These are phyloP conservation scores for Lactarius hengduanensis DNA, from an alignment of 768 basidiomycete species.

Conservation along the genomic window DNA sequence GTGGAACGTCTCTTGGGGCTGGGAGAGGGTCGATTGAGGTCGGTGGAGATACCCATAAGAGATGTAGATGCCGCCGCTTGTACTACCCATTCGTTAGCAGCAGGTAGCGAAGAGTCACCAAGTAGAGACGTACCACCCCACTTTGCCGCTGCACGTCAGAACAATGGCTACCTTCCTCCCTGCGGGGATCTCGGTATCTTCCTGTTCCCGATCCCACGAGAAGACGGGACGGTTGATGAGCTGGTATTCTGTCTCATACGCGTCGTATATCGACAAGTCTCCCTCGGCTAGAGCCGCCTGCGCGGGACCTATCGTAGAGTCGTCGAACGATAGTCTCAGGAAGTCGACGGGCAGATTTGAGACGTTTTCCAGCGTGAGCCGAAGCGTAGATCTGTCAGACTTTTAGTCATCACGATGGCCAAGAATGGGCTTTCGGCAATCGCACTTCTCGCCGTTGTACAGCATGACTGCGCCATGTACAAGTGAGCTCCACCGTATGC, in stretches of 20 bases:
- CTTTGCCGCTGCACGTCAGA: conserved; percentile 82
- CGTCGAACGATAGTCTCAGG: conserved; percentile 82
- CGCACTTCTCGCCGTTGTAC: conserved; percentile 90
- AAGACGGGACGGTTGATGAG: conserved; percentile 78
- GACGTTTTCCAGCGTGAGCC: conserved; percentile 87
- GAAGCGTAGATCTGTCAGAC: conserved; percentile 66
- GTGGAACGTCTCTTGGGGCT: conserved; percentile 60
- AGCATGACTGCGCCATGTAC: conserved; percentile 95
- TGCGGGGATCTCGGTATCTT: conserved; percentile 58
- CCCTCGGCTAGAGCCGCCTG: conserved; percentile 79
- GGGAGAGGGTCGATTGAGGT: conserved; percentile 33
- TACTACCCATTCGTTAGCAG: conserved; percentile 44
- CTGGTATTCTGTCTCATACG: conserved; percentile 87
- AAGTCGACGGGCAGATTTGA: conserved; percentile 83
- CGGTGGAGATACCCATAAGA: conserved; percentile 76
- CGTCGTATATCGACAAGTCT: conserved; percentile 76
- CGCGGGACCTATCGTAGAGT: conserved; percentile 78
- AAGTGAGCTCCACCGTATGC: conserved; percentile 83
- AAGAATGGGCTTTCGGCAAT: no score
- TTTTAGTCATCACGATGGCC: conserved; percentile 20
- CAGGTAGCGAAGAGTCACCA: background rate
- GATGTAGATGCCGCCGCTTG: conserved; percentile 73
- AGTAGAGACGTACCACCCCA: conserved; percentile 70
- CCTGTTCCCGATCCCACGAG: conserved; percentile 54
- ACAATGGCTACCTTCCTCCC: conserved; percentile 68